Percentiles rank a stretch among this genome's conserved stretches.
Conservation (phyloP, 148 eudicot species). For the Heliamphora exappendiculata region DNA sequence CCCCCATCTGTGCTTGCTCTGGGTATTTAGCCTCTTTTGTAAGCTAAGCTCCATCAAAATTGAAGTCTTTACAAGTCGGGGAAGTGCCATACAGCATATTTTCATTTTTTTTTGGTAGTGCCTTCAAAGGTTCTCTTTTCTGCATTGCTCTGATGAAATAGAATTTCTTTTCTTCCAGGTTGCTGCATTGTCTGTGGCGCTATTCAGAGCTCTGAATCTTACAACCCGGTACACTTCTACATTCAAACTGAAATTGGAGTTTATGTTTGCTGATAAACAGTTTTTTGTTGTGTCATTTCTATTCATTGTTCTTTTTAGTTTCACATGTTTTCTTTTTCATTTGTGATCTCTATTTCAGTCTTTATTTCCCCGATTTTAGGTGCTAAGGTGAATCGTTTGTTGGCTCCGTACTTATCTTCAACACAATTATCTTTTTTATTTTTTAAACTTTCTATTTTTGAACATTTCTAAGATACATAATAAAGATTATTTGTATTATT, state of each 20-base stretch:
- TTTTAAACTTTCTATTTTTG: background rate
- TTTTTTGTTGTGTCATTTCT: background rate
- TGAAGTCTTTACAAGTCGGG: too few relatives aligned
- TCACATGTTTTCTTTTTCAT: background rate
- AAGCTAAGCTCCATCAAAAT: too few relatives aligned
- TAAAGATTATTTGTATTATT: background rate
- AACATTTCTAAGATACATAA: background rate
- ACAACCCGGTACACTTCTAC: conserved; percentile 54
- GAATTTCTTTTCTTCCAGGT: conserved; percentile 38
- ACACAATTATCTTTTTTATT: background rate
- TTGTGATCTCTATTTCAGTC: background rate
- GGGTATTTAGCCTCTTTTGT: background rate
- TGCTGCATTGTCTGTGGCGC: conserved; percentile 78
- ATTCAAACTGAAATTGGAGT: background rate
- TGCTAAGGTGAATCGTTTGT: background rate
- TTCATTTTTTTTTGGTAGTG: too few relatives aligned
- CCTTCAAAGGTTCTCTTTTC: too few relatives aligned
- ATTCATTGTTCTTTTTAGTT: background rate
- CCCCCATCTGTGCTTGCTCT: background rate
- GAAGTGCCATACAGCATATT: too few relatives aligned
- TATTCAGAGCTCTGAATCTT: conserved; percentile 82
- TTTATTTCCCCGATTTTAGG: background rate
- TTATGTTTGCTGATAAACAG: background rate
- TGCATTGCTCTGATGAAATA: too few relatives aligned
- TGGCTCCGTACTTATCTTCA: background rate